Evolutionary conservation across 306 rosid species (phyloP), one percentile per base, ranked within the genome.

Genomic region (Abrus pulchellus): DNA sequence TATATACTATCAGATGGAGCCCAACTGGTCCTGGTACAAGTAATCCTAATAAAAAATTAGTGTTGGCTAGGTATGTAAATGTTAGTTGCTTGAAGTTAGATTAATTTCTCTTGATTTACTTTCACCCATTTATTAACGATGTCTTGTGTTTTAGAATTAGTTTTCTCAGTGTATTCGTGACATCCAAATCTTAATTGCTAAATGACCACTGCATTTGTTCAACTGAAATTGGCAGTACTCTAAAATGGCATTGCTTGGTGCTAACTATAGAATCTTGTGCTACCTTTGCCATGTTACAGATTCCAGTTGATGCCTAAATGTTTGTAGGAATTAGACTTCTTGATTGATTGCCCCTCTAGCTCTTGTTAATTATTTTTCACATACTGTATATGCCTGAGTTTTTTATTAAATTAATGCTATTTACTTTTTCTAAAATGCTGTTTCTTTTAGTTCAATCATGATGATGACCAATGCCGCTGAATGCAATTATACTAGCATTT

Each of bases 1-100:
- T 94, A 80, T 94, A 94, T 86, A 91, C 98, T 9, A 86, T 94
- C 87, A 88, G 94, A 85, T 94, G 98, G 98, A 94, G 98, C 80
- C 98, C 98, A 33, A 94, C 97, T 41, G 97, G 98, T 68, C 88
- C 94, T 0, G 89, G 93, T 71, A 90, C 98, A 76, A 91, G 60
- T 85, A 50, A 95, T 66, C 93, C 97, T 7, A 91, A 89, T 82
- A 88, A 87, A 57, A 92, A 91, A 80, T 88, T 93, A 82, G 79
- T 95, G 83, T 87, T 95, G 79, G 99, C 99, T 44, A 95, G 99
- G 99, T 95, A 88, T 76, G 60, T 77, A 64, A 55, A 88, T 76
- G 60, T 77, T 68, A 55, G 29, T 54, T 60, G 72, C 72, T 38
- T 66, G 43, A 80, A 44, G 56, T 68, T 66, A 10, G 34, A 14